A percentile compares a stretch with the other conserved stretches of the same genome.
Conservation (phyloP, 2,329 filamentous ascomycete species). For the Didymella sp. region DNA sequence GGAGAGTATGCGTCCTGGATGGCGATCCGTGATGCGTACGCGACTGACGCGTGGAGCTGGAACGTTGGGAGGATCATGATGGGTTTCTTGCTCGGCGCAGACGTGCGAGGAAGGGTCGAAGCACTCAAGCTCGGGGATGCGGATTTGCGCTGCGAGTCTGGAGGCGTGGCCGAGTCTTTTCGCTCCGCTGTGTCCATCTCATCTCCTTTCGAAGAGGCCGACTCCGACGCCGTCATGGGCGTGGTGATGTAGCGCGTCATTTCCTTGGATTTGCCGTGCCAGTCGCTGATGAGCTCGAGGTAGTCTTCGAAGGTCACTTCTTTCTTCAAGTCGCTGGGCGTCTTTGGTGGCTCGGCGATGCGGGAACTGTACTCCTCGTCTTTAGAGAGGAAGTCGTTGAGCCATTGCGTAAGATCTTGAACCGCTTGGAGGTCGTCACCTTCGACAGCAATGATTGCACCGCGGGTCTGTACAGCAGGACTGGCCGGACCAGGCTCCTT, state of each 20-base stretch:
- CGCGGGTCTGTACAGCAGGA: conserved; percentile 60
- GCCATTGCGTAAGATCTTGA: conserved; percentile 68
- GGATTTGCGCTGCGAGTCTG: conserved; percentile 9
- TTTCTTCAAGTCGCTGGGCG: conserved; percentile 46
- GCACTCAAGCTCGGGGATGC: conserved; percentile 1
- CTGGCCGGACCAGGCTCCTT: conserved; percentile 36
- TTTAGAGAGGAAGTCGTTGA: conserved; percentile 62
- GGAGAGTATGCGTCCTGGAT: conserved; percentile 79
- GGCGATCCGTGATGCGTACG: conserved; percentile 74
- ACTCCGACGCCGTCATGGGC: conserved; percentile 14
- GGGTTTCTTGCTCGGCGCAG: conserved; percentile 56
- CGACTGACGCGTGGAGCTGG: conserved; percentile 78
- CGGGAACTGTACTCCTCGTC: conserved; percentile 60
- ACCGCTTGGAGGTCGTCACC: conserved; percentile 72
- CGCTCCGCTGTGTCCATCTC: conserved; percentile 10
- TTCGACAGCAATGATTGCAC: conserved; percentile 83
- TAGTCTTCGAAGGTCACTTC: conserved; percentile 61
- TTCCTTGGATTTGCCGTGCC: conserved; percentile 77
- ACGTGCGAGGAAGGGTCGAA: conserved; percentile 17
- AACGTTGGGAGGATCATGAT: conserved; percentile 81
- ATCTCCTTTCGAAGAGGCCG: conserved; percentile 22
- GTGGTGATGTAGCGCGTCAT: conserved; percentile 66
- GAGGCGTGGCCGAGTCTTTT: conserved; percentile 31
- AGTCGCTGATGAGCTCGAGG: conserved; percentile 70
- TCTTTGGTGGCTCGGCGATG: conserved; percentile 58